These are phyloP conservation scores for Ciborinia camelliae DNA, from an alignment of 2,329 filamentous ascomycete species.

Conservation along the genomic window DNA sequence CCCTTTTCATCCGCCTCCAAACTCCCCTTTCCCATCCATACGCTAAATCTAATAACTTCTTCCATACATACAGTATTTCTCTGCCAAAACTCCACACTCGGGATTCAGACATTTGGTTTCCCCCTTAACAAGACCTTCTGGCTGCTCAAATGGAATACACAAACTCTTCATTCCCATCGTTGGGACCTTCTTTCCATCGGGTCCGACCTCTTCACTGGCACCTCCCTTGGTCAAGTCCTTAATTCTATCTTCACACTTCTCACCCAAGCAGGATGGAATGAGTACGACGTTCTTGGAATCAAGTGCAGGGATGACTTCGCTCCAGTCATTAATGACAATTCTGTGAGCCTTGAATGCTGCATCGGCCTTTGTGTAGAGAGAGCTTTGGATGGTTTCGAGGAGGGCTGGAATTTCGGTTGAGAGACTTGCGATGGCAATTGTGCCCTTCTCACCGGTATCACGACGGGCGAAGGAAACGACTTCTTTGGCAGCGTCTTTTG, in stretches of 20 bases:
- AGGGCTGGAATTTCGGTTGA: constrained; percentile 71
- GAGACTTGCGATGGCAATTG: constrained; percentile 72
- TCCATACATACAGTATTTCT: constrained; percentile 92
- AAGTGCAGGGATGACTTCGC: constrained; percentile 83
- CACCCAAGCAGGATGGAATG: constrained; percentile 82
- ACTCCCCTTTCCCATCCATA: constrained; percentile 17
- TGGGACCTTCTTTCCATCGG: constrained; percentile 51
- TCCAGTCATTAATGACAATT: constrained; percentile 79
- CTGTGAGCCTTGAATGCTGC: constrained; percentile 76
- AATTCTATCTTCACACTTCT: constrained; percentile 86
- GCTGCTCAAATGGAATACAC: constrained; percentile 83
- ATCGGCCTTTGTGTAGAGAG: constrained; percentile 73
- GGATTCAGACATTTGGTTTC: constrained; percentile 92
- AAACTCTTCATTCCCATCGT: constrained; percentile 75
- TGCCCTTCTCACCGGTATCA: constrained; percentile 80
- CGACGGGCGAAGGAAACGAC: constrained; percentile 84
- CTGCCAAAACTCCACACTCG: constrained; percentile 70
- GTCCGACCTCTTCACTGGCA: constrained; percentile 50
- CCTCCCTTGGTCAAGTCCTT: constrained; percentile 86
- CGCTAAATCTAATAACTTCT: constrained; percentile 46
- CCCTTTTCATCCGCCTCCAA: constrained; percentile 7
- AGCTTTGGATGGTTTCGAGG: constrained; percentile 84
- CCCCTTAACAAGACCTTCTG: constrained; percentile 70
- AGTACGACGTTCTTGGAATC: constrained; percentile 90
- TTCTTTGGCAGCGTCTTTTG: constrained; percentile 84